These are phyloP conservation scores for Dacryopinax spathularia DNA, from an alignment of 768 basidiomycete species.

Conservation along the genomic window DNA sequence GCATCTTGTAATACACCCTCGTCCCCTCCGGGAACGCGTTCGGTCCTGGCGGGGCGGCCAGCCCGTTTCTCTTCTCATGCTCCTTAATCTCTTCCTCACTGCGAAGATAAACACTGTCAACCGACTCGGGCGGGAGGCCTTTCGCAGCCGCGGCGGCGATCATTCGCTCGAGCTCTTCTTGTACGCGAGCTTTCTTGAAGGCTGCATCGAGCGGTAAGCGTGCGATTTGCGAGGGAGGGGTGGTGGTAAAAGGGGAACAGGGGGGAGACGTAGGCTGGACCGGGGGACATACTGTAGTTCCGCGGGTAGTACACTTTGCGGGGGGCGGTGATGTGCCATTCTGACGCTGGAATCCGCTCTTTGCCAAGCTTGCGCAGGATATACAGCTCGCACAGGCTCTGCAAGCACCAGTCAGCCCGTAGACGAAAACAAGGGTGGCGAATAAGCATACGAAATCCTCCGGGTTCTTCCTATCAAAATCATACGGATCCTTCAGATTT, in stretches of 20 bases:
- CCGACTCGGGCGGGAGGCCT: constrained; percentile 8
- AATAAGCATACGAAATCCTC: neutral
- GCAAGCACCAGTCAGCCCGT: neutral
- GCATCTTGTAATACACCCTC: neutral
- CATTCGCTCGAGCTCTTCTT: constrained; percentile 15
- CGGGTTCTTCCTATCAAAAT: constrained; percentile 11
- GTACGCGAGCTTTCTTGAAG: constrained; percentile 14
- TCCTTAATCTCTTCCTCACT: constrained; percentile 4
- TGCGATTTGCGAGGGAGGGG: too few relatives aligned
- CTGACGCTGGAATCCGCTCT: constrained; percentile 8
- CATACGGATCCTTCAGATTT: constrained; percentile 13
- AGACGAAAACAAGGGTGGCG: neutral
- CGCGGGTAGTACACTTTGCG: constrained; percentile 14
- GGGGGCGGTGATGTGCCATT: constrained; percentile 11
- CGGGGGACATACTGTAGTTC: constrained; percentile 4
- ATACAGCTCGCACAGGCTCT: constrained; percentile 13
- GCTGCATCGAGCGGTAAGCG: neutral
- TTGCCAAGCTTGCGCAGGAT: constrained; percentile 15
- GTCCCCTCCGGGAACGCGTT: neutral
- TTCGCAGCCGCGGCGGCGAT: constrained; percentile 10
- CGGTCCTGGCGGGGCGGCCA: constrained; percentile 6
- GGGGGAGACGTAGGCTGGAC: neutral
- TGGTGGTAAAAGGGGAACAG: too few relatives aligned
- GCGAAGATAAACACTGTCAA: constrained; percentile 15
- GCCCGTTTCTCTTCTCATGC: constrained; percentile 9